Conservation (phyloP, 805 yeast species). For the Torulaspora franciscae region DNA sequence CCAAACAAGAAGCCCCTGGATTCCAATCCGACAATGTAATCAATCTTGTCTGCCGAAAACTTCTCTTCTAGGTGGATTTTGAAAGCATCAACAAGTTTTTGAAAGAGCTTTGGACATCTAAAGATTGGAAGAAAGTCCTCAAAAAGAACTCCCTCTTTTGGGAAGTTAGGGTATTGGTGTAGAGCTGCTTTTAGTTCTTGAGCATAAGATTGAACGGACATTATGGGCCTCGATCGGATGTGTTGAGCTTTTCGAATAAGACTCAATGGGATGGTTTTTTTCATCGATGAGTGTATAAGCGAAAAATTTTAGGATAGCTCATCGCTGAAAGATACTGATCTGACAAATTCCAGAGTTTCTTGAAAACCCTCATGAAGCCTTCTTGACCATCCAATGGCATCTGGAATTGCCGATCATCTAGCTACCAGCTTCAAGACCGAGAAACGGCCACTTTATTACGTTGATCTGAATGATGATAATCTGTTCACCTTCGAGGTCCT, state of each 20-base stretch:
- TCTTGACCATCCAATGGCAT: background rate
- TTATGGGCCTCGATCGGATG: constrained; percentile 4
- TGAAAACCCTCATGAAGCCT: background rate
- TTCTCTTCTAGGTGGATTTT: constrained; percentile 60
- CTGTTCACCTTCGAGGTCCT: constrained; percentile 27
- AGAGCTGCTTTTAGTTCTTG: constrained; percentile 49
- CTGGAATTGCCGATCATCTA: background rate
- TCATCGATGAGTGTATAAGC: background rate
- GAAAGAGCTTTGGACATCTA: constrained; percentile 73
- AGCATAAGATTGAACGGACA: constrained; percentile 36
- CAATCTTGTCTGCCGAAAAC: constrained; percentile 58
- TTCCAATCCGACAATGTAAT: constrained; percentile 89
- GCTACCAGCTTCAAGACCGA: background rate
- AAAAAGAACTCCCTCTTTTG: constrained; percentile 83
- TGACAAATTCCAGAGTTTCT: background rate
- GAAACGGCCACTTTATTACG: constrained; percentile 24
- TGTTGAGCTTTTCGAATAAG: background rate
- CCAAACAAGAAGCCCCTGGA: constrained; percentile 97
- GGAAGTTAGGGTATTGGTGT: constrained; percentile 89
- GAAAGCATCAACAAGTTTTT: constrained; percentile 75
- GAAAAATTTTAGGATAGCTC: constrained; percentile 1
- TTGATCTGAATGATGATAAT: constrained; percentile 22
- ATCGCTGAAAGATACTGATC: background rate
- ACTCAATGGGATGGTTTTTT: background rate
- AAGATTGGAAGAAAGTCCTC: constrained; percentile 97